Evolutionary conservation across 176 grass and related monocot genomes (phyloP), one percentile per base, ranked within the genome.

Genomic region (Hyparrhenia diplandra): DNA sequence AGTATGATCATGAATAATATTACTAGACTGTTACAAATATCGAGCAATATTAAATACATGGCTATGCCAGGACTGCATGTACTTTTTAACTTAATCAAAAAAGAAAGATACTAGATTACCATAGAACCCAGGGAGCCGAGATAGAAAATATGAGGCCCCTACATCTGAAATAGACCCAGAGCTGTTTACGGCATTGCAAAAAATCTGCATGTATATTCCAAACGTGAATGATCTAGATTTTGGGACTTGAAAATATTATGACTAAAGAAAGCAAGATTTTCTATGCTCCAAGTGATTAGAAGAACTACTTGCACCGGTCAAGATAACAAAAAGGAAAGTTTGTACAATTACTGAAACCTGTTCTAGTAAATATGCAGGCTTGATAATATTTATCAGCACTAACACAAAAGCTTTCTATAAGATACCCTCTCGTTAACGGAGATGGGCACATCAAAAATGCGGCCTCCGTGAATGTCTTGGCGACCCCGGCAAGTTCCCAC

Each of bases 101-200:
- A 3, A 5, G 63, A 41, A 2, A 24, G 16, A 3, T 10, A 51
- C 18, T 88, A 54, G 80, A 39, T 82, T 8, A 82, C 95, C 95
- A 67, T 89, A 97, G 76, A 88, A 97, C 28, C 88, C 90, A 81
- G 92, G 92, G 30, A 94, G 72, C 73, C 81, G 89, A 87, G 95
- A 92, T 51, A 97, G 71, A 81, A 97, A 97, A 88, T 92, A 97
- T 67, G 95, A 97, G 55, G 95, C 83, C 72, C 92, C 95, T 85
- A 92, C 85, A 85, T 97, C 92, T 74, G 95, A 87, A 94, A 94
- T 39, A 89, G 87, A 47, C 92, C 95, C 28, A 97, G 63, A 83
- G 83, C 80, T 70, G 92, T 94, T 85, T 98, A 92, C 57, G 95
- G 95, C 92, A 94, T 98, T 63, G 95, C 95, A 91, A 98, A 98